Conservation (phyloP, 1,139 yeast species). For the Taphrina confusa region DNA sequence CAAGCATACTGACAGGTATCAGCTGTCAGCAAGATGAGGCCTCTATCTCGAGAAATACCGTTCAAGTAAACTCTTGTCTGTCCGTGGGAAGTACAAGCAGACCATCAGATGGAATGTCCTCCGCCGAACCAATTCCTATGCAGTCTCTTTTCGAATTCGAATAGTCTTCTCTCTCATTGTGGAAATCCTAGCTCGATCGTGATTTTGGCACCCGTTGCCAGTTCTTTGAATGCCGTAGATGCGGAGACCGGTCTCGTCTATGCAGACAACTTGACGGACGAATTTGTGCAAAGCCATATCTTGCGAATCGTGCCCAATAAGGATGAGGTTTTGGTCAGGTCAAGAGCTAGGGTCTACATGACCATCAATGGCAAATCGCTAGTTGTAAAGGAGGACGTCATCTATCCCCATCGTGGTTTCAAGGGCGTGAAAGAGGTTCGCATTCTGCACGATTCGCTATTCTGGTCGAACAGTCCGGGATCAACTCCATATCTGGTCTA, state of each 20-base stretch:
- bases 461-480: conserved; percentile 30
- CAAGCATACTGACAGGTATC: no score
- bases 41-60: no score
- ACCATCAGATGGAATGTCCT: conserved; percentile 20
- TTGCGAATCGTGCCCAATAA: conserved; percentile 13
- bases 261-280: conserved; percentile 25
- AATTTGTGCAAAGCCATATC: conserved; percentile 25
- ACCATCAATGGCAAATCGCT: conserved; percentile 35
- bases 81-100: no score
- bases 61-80: no score
- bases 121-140: conserved; percentile 30
- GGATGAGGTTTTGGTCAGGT: conserved; percentile 25
- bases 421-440: conserved; percentile 32
- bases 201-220: conserved; percentile 27
- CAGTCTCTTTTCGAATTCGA: conserved; percentile 16
- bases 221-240: conserved; percentile 26
- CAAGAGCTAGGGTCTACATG: conserved; percentile 45
- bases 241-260: conserved; percentile 14
- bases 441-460: conserved; percentile 33
- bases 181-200: conserved; percentile 7
- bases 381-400: conserved; percentile 30
- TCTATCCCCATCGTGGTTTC: conserved; percentile 35
- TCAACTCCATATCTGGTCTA: conserved; percentile 26
- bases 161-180: conserved; percentile 8
- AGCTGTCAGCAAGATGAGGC: no score